These are phyloP conservation scores for Annona cherimola DNA, from an alignment of 164 flowering plant species.

Conservation along the genomic window DNA sequence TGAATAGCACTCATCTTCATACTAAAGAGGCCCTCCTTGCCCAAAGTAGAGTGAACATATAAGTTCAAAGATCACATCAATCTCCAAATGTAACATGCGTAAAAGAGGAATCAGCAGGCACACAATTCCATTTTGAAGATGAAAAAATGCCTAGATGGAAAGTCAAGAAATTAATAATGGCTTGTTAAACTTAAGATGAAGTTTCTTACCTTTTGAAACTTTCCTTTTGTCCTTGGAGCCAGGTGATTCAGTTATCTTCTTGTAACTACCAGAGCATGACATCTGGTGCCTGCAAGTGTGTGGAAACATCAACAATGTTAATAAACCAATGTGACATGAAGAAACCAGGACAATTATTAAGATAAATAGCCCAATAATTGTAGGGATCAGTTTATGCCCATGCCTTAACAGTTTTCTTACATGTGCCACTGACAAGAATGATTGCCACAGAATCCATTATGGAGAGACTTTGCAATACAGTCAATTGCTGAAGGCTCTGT, in stretches of 20 bases:
- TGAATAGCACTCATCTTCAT: too few relatives aligned
- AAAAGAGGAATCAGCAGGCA: not conserved
- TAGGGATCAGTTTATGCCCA: not conserved
- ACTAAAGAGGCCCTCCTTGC: too few relatives aligned
- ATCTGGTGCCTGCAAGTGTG: slow-evolving; percentile 12
- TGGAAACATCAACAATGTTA: not conserved
- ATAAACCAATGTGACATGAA: too few relatives aligned
- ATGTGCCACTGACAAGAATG: slow-evolving; percentile 14
- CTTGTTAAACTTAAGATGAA: not conserved
- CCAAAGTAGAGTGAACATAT: not conserved
- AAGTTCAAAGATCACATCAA: not conserved
- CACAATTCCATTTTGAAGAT: not conserved
- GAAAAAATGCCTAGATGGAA: too few relatives aligned
- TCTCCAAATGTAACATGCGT: not conserved
- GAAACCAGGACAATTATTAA: not conserved
- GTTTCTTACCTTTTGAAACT: slow-evolving; percentile 6
- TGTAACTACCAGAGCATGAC: slow-evolving; percentile 11
- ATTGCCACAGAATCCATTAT: slow-evolving; percentile 5
- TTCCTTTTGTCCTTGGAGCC: slow-evolving; percentile 3
- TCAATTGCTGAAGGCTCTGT: slow-evolving; percentile 17
- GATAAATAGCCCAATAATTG: not conserved
- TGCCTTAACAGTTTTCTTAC: slow-evolving; percentile 2
- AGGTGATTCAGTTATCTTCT: slow-evolving; percentile 16
- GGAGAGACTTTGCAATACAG: slow-evolving; percentile 7
- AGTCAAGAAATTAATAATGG: too few relatives aligned